Evolutionary conservation across 2,329 filamentous ascomycete species (phyloP), one percentile per base, ranked within the genome.

Genomic region (Reticulascus tulasneorum): DNA sequence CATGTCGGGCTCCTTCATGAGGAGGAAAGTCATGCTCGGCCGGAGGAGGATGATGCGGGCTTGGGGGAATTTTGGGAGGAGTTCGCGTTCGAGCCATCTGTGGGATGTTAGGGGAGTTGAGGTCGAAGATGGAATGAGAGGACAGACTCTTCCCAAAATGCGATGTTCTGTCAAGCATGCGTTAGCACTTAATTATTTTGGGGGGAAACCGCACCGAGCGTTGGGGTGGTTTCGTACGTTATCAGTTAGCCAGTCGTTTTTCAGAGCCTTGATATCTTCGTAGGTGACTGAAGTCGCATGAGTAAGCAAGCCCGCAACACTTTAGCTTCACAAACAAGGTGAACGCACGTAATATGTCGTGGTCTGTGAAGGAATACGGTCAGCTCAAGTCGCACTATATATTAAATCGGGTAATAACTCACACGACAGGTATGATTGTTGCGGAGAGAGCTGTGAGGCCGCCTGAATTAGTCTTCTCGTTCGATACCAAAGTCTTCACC

Each of bases 161-260:
- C 84, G 48, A 98, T 97, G 51, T 89, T 90, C 86, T 91, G 49
- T 18, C 17, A 8, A 17, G 5, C 32, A 35, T 35, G 42, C 51
- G 47, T 49, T 19, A 49, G 45, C 56, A n/a, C n/a, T n/a, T n/a
- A n/a, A n/a, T n/a, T n/a, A n/a, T n/a, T n/a, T 46, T 57, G 51
- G 22, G 32, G 34, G 16, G 36, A 22, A 11, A 6, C n/a, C 7
- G 4, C 20, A 23, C 9, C 13, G 9, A 25, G 17, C n/a, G 9
- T 33, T 10, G 8, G 25, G 22, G 9, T n/a, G 2, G n/a, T 11
- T 25, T 65, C 76, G 48, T 70, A 90, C 86, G 67, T 95, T 96
- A 60, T 98, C 93, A 27, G 91, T 96, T 34, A 98, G 72, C 93
- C 93, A 98, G 70, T 96, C 93, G 62, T 86, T 74, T 63, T 86